A percentile compares a stretch with the other conserved stretches of the same genome.
phyloP scores from a whole-genome alignment of 2,329 filamentous ascomycete species.

The Bipolaris victoriae region DNA sequence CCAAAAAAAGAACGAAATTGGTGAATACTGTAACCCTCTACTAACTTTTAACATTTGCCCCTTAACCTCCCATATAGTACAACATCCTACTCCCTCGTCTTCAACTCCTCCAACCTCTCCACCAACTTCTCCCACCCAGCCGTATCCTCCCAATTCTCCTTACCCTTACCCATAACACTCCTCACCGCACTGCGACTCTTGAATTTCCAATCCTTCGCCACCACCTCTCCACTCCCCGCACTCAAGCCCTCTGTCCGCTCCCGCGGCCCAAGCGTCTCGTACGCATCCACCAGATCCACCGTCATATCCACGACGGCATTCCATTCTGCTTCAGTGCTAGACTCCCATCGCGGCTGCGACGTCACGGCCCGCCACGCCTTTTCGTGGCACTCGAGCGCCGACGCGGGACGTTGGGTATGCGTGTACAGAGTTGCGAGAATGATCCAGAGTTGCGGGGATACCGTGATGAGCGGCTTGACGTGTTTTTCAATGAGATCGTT shows the following conservation, averaged over 20 bases:
- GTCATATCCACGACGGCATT: constrained; percentile 76
- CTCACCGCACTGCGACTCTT: constrained; percentile 86
- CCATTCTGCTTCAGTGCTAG: constrained; percentile 70
- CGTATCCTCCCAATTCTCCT: constrained; percentile 80
- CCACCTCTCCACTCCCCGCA: constrained; percentile 60
- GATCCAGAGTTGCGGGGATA: constrained; percentile 76
- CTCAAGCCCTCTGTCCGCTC: constrained; percentile 60
- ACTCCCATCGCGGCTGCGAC: constrained; percentile 60
- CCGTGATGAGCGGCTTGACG: constrained; percentile 83
- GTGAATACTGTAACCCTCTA: neutral
- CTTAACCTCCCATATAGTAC: neutral
- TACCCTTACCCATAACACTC: constrained; percentile 81
- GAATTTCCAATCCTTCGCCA: constrained; percentile 83
- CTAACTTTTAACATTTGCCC: neutral
- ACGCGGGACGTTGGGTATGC: constrained; percentile 73
- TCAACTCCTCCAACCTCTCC: constrained; percentile 53
- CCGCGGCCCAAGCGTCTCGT: constrained; percentile 71
- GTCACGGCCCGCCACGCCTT: constrained; percentile 83
- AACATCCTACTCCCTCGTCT: constrained; percentile 30
- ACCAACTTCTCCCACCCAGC: constrained; percentile 69
- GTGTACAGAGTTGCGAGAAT: constrained; percentile 73
- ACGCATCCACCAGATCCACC: constrained; percentile 78
- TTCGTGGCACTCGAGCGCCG: constrained; percentile 82
- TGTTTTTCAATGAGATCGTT: constrained; percentile 75
- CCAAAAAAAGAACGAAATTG: neutral